Base-by-base conservation (phyloP, 352 stramenopile genomes). In the Globisporangium apiculatum region DNA sequence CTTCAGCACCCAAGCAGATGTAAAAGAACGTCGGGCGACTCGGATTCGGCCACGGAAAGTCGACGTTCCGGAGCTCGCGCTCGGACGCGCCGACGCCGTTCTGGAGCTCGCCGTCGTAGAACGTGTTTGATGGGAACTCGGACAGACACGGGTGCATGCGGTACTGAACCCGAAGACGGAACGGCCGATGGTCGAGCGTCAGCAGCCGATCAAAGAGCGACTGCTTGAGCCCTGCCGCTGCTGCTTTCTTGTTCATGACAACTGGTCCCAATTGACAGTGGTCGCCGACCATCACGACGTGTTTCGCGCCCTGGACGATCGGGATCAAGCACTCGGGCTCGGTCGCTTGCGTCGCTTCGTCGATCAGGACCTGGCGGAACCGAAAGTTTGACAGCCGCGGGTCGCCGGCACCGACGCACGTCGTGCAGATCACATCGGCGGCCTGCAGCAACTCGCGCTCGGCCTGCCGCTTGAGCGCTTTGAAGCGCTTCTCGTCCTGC, bases 351-450 rank as follows among this genome's bases (percentile, higher is more conserved):
- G 97, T 99, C 8, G 97, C 96, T 85, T 99, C 98, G 71, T 99
- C 97, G 71, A 99, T 99, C 31, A 99, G 71, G 14, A 99, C 97
- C 69, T 99, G 96, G 54, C 94, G 86, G 73, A 99, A 99, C 35
- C 94, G 87, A 68, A 99, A 98, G 66, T 98, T 98, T 51, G 95
- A 95, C 7, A 99, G 67, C n/a, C 97, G 91, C 7, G 94, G 92
- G 66, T 99, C 98, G 14, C 96, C 97, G 10, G 97, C 97, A 55
- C 96, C 96, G 5, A 99, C 96, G 76, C 97, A 99, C 10, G 98
- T 99, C 47, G 91, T 98, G 71, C 98, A 99, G 60, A 99, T 99
- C 5, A 99, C 97, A 69, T 99, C 97, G 0, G 97, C 97, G 0
- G 95, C 94, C 59, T 99, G 91, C 8, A 99, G 75, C 52, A 99